phyloP scores from a whole-genome alignment of 108 stramenopile species.

The Cyclostephanos invisitatus region DNA sequence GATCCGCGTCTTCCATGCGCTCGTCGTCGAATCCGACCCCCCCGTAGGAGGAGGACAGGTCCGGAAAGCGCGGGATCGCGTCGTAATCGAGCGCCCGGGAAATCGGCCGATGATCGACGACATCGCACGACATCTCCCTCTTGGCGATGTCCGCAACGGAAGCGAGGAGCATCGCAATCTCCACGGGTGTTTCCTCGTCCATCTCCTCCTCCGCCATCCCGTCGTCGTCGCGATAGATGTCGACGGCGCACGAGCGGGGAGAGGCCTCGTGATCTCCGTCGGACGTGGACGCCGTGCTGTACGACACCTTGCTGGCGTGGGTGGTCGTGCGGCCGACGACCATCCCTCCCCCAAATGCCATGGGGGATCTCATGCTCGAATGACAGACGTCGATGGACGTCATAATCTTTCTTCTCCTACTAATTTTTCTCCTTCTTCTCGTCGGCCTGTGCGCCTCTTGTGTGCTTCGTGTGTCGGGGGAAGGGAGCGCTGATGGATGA shows the following conservation, averaged over 20 bases:
- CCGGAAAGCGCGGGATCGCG: slow-evolving; percentile 25
- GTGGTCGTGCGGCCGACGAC: neutral
- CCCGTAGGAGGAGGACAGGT: slow-evolving; percentile 4
- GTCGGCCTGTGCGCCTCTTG: no score
- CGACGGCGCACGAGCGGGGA: slow-evolving; percentile 3
- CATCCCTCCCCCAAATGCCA: no score
- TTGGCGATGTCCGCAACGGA: slow-evolving; percentile 45
- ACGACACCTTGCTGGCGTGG: neutral
- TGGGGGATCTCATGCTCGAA: no score
- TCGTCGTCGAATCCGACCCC: no score
- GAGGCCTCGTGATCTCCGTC: neutral
- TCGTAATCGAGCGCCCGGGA: slow-evolving; percentile 26
- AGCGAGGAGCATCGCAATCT: slow-evolving; percentile 48
- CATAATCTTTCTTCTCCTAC: no score
- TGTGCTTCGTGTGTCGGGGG: no score
- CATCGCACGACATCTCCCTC: slow-evolving; percentile 30
- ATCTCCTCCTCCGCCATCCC: neutral
- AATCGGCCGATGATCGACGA: slow-evolving; percentile 42
- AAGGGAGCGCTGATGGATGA: no score
- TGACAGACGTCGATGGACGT: no score
- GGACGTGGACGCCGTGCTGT: no score
- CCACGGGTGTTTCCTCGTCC: slow-evolving; percentile 38
- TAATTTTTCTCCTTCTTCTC: no score
- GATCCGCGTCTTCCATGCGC: neutral
- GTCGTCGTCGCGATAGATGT: slow-evolving; percentile 4